Evolutionary conservation across 1,284 basidiomycete genomes (phyloP).

Genomic region (Tremellales sp.): DNA sequence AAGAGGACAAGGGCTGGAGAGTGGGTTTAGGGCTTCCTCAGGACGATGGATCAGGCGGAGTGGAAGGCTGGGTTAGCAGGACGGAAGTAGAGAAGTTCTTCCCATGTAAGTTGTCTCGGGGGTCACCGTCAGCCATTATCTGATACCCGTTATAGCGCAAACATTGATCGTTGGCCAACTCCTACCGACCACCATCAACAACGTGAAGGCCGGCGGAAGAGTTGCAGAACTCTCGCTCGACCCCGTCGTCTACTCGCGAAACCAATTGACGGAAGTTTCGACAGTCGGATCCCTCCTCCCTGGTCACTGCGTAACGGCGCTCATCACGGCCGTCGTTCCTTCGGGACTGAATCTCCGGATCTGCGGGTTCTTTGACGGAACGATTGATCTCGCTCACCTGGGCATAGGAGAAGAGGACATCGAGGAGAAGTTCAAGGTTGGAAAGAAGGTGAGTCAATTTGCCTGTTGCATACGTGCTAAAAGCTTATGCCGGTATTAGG

Average conservation of each 20-base stretch:
- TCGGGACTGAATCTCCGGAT: slow-evolving; percentile 85
- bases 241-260: slow-evolving; percentile 47
- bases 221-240: slow-evolving; percentile 51
- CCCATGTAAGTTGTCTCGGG: slow-evolving; percentile 20
- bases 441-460: slow-evolving; percentile 60
- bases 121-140: neutral
- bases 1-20: slow-evolving; percentile 93
- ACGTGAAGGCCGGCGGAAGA: slow-evolving; percentile 54
- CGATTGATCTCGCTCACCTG: slow-evolving; percentile 80
- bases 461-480: neutral
- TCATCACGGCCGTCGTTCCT: slow-evolving; percentile 75
- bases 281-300: slow-evolving; percentile 80
- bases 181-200: slow-evolving; percentile 60
- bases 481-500: slow-evolving; percentile 26
- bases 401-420: slow-evolving; percentile 48
- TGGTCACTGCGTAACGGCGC: slow-evolving; percentile 75
- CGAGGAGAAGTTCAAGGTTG: slow-evolving; percentile 64
- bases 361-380: slow-evolving; percentile 90
- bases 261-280: slow-evolving; percentile 68
- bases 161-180: slow-evolving; percentile 57
- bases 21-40: slow-evolving; percentile 77
- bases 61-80: slow-evolving; percentile 75
- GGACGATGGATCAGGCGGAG: slow-evolving; percentile 27
- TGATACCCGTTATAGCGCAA: slow-evolving; percentile 11
- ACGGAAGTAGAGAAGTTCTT: slow-evolving; percentile 56